These are phyloP conservation scores for Tuber brumale DNA, from an alignment of 495 filamentous ascomycete genomes.

Conservation along the genomic window DNA sequence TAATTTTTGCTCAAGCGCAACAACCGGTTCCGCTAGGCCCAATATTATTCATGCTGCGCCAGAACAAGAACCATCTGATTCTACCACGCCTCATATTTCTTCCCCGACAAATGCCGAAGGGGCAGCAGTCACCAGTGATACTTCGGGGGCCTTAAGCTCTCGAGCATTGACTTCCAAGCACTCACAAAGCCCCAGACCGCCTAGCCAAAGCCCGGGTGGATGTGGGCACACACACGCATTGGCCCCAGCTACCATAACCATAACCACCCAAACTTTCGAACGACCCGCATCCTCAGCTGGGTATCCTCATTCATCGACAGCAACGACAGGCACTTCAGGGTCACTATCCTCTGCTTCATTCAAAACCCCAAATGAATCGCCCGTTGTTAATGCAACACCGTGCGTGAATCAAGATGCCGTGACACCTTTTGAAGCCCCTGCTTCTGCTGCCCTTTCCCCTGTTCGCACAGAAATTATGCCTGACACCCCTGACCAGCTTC, in stretches of 20 bases:
- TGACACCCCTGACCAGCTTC: neutral
- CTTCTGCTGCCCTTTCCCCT: neutral
- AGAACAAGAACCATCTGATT: neutral
- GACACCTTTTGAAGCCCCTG: neutral
- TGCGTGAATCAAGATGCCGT: neutral
- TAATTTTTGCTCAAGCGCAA: slow-evolving; percentile 2
- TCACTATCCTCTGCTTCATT: neutral
- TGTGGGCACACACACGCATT: neutral
- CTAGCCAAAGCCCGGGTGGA: neutral
- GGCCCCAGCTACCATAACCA: neutral
- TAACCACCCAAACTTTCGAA: neutral
- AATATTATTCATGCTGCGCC: neutral
- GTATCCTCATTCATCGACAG: neutral
- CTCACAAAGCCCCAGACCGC: neutral
- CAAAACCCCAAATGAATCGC: neutral
- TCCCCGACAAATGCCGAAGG: neutral
- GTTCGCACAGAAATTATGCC: neutral
- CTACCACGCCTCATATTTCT: neutral
- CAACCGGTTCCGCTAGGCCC: neutral
- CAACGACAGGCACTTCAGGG: neutral
- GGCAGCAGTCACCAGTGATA: neutral
- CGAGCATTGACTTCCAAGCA: neutral
- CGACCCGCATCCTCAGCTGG: neutral
- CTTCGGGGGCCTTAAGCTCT: neutral
- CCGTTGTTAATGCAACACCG: neutral